A percentile compares a stretch with the other conserved stretches of the same genome.
These are phyloP conservation scores for Aureobasidium lini DNA, from an alignment of 2,329 filamentous ascomycete genomes.

Conservation along the genomic window DNA sequence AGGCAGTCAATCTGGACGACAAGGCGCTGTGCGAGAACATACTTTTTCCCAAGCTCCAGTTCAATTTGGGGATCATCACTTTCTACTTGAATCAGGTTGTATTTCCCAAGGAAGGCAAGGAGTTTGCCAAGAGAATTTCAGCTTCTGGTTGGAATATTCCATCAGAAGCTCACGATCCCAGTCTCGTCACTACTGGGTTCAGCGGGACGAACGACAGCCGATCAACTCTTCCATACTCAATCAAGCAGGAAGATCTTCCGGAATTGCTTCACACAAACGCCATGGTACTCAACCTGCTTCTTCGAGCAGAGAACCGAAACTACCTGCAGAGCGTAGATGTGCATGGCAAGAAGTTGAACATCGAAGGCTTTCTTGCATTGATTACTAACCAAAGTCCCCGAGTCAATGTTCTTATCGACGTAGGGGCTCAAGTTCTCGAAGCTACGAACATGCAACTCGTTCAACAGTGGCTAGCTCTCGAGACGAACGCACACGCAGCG, in stretches of 20 bases:
- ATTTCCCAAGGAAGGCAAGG: conserved; percentile 57
- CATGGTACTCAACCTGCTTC: conserved; percentile 52
- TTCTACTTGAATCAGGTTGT: conserved; percentile 61
- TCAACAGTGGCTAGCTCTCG: conserved; percentile 41
- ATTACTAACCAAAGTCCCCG: conserved; percentile 34
- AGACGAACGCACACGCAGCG: background rate
- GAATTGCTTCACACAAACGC: conserved; percentile 58
- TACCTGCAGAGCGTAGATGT: background rate
- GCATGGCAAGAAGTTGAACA: background rate
- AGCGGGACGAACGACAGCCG: conserved; percentile 64
- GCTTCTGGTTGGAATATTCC: conserved; percentile 63
- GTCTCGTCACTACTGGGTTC: conserved; percentile 55
- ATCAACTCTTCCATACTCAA: conserved; percentile 51
- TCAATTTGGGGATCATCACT: conserved; percentile 50
- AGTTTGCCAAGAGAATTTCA: conserved; percentile 57
- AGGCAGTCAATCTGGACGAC: conserved; percentile 24
- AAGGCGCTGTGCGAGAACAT: conserved; percentile 16
- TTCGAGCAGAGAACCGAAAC: conserved; percentile 46
- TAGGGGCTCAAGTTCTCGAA: conserved; percentile 63
- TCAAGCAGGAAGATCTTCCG: conserved; percentile 54
- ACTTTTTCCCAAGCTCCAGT: conserved; percentile 37
- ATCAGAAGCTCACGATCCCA: conserved; percentile 37
- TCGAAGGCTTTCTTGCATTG: conserved; percentile 35
- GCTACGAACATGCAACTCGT: conserved; percentile 51
- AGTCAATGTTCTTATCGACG: conserved; percentile 58